phyloP scores from a whole-genome alignment of 2,329 filamentous ascomycete species.

The Daldinia sp. region DNA sequence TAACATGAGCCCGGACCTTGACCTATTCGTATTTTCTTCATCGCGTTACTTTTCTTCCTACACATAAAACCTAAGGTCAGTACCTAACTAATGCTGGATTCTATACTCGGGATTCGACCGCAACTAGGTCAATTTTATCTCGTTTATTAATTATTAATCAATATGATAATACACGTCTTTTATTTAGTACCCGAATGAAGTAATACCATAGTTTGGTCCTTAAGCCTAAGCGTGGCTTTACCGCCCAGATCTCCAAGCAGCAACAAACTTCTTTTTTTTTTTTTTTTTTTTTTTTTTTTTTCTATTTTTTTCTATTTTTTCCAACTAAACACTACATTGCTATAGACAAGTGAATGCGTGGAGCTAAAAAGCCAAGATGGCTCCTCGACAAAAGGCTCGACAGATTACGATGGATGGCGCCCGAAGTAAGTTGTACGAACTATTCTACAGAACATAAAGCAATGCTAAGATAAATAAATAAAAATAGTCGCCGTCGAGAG shows the following conservation, averaged over 20 bases:
- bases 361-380: constrained; percentile 35
- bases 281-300: neutral
- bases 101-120: neutral
- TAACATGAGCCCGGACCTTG: constrained; percentile 7
- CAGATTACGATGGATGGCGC: constrained; percentile 42
- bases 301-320: neutral
- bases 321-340: neutral
- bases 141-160: neutral
- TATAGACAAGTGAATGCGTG: constrained; percentile 3
- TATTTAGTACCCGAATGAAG: neutral
- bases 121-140: constrained; percentile 4
- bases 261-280: neutral
- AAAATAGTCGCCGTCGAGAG: constrained; percentile 40
- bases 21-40: constrained; percentile 3
- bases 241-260: neutral
- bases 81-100: constrained; percentile 12
- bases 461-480: constrained; percentile 35
- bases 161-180: neutral
- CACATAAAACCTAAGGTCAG: neutral
- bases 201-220: constrained; percentile 1
- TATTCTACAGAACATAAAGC: neutral
- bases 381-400: constrained; percentile 40
- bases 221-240: neutral
- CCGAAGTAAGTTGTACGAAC: constrained; percentile 35
- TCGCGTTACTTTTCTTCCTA: neutral